A percentile compares a stretch with the other conserved stretches of the same genome.
These are phyloP conservation scores for Vararia minispora DNA, from an alignment of 768 basidiomycete genomes.

Conservation along the genomic window DNA sequence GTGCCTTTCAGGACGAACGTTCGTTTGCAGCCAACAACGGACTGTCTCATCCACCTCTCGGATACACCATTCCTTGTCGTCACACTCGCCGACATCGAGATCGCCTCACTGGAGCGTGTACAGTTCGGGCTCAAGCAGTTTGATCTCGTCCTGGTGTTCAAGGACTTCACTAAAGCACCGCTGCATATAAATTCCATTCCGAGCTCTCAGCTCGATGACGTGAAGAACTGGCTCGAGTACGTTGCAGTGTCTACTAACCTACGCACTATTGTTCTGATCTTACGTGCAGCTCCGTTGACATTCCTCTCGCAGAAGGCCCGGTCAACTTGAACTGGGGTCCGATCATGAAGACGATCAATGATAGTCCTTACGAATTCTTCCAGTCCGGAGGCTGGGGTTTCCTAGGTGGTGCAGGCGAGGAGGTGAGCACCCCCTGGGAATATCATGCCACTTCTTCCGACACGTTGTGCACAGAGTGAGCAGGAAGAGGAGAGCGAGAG, in stretches of 20 bases:
- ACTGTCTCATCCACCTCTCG: constrained; percentile 90
- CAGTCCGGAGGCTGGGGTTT: constrained; percentile 93
- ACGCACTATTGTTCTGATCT: constrained; percentile 6
- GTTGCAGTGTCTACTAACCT: constrained; percentile 21
- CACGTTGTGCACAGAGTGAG: constrained; percentile 30
- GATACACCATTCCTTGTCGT: constrained; percentile 96
- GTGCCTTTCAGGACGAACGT: constrained; percentile 95
- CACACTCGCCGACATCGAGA: constrained; percentile 89
- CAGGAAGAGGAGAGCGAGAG: constrained; percentile 55
- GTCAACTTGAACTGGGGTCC: constrained; percentile 98
- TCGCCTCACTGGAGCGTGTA: constrained; percentile 93
- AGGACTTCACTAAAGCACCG: constrained; percentile 87
- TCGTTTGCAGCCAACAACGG: constrained; percentile 90
- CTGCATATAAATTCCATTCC: constrained; percentile 97
- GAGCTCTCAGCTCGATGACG: constrained; percentile 82
- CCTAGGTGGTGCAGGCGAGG: constrained; percentile 59
- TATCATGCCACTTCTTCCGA: not conserved
- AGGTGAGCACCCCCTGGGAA: constrained; percentile 32
- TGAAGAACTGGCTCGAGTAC: constrained; percentile 98
- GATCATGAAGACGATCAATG: constrained; percentile 98
- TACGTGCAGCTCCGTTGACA: constrained; percentile 77
- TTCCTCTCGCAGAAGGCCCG: constrained; percentile 88
- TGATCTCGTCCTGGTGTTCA: constrained; percentile 94
- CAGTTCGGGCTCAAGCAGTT: constrained; percentile 96
- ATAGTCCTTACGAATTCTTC: constrained; percentile 93